Percentiles rank a stretch among this genome's conserved stretches.
Evolutionary conservation across 805 yeast genomes (phyloP).

Genomic region (Kuraishia ogatae): DNA sequence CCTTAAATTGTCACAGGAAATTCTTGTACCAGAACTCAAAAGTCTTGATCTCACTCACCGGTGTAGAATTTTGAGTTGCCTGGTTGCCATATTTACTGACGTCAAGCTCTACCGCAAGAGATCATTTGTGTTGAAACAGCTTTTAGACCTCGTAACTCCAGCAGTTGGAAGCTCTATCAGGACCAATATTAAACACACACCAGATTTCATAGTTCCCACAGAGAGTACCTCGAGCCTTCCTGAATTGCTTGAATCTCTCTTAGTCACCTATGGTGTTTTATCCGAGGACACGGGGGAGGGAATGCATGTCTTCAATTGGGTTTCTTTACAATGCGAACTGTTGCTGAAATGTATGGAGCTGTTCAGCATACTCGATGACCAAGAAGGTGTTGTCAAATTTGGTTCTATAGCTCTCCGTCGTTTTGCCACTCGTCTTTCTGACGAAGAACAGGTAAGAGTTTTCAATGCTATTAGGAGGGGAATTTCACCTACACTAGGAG

Average conservation of each 20-base stretch:
- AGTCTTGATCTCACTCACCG: slow-evolving; percentile 43
- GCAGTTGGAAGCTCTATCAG: slow-evolving; percentile 17
- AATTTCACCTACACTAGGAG: background rate
- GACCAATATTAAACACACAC: slow-evolving; percentile 1
- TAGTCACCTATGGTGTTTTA: background rate
- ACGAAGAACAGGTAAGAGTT: slow-evolving; percentile 46
- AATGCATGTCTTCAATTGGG: slow-evolving; percentile 3
- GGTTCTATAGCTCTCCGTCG: slow-evolving; percentile 48
- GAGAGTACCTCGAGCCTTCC: background rate
- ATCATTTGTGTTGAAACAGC: slow-evolving; percentile 58
- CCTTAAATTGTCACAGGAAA: slow-evolving; percentile 33
- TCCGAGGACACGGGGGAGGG: background rate
- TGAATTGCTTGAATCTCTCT: slow-evolving; percentile 2
- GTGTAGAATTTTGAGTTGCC: slow-evolving; percentile 51
- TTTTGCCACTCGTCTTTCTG: slow-evolving; percentile 43
- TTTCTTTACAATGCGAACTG: slow-evolving; percentile 5
- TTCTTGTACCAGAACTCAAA: slow-evolving; percentile 35
- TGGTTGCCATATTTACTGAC: slow-evolving; percentile 56
- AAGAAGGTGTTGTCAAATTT: slow-evolving; percentile 31
- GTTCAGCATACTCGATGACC: slow-evolving; percentile 42
- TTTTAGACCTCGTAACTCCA: slow-evolving; percentile 45
- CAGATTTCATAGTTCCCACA: background rate
- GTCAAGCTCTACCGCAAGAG: slow-evolving; percentile 59
- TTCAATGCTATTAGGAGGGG: slow-evolving; percentile 12
- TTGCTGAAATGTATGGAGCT: slow-evolving; percentile 34